Base-by-base conservation (phyloP, 2,329 filamentous ascomycete species). In the Chaetomium sp. region DNA sequence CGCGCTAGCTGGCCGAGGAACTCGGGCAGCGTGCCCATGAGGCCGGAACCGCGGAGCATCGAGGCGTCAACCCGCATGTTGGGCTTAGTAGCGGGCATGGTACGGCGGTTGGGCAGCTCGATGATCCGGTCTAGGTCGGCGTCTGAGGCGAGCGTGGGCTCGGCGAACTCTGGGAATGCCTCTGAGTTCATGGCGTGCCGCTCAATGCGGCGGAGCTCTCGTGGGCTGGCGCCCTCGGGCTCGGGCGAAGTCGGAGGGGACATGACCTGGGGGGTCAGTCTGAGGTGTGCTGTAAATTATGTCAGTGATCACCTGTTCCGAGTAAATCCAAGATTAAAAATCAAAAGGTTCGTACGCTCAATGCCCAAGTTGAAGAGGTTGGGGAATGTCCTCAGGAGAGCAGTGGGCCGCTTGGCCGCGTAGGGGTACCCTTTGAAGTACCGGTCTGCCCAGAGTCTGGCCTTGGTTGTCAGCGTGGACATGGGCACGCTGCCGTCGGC, bases 1-100 rank as follows among this genome's bases (percentile, higher is more conserved):
- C 55, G 59, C 6, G 65, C 61, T 2, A 67, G 52, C 58, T 64
- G 61, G 12, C 60, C 58, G 8, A 67, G 52, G 45, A 67, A 67
- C 50, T 63, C 62, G n/a, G 65, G 65, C 6, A 67, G 55, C 1
- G 45, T 49, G 40, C 44, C 27, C 37, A 64, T 33, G 1, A 67
- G 54, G 27, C 58, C 64, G 3, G 61, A 61, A 34, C 51, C 50
- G 3, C 58, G 61, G 8, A 67, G 61, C 47, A 58, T 58, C 2
- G 52, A 34, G 14, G 61, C 56, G 40, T 61, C 61, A 12, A 67
- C 57, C 5, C 61, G 60, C 62, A 64, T 65, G 14, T 47, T 44
- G 7, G 63, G 64, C 57, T 63, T 64, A 14, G 43, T 35, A 27
- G 43, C 37, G 45, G 40, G 12, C 3, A 41, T 36, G 38, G 33